Base-by-base conservation (phyloP, 305 asterid genomes). In the Petunia hybrid region DNA sequence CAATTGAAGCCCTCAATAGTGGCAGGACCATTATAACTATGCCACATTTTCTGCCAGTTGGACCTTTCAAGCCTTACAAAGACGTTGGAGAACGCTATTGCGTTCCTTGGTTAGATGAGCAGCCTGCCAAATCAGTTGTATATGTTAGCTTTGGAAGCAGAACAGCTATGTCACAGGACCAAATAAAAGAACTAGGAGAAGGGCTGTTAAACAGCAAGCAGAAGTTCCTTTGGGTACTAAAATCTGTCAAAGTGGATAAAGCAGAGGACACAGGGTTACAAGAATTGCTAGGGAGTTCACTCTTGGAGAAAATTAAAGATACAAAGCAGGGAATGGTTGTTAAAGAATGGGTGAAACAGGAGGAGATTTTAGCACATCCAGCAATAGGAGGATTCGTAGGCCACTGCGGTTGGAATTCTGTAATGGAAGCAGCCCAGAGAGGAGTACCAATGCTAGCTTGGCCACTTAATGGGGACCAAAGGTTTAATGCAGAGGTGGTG, bases 331-430 rank as follows among this genome's bases (percentile, higher is more conserved):
- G 14, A 16, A 76, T 73, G 78, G 86, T 87, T 3, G 4, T 89
- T 0, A 87, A 87, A 83, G 90, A 88, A 14, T 22, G 31, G 31
- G 85, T 89, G 89, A 88, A 89, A 76, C 62, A 88, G 13, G 91
- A 89, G 36, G 91, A 86, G 53, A 82, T 90, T 57, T 65, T 91
- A 57, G 89, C 88, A 6, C 94, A 91, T 48, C 87, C 87, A 1
- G 81, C 90, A 0, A n/a, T 89, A 4, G 94, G 94, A 71, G 92
- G 90, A 22, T 91, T 89, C 13, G 81, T 90, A 13, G 87, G 87
- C 82, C 96, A 89, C 2, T 89, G 94, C 36, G 94, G 90, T 16
- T 90, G 94, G 94, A 87, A 89, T 14, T 91, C 91, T 0, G 89
- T 90, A 57, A 83, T 82, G 53, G 95, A 89, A 57, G 92, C 95